Evolutionary conservation across 257 asterid genomes (phyloP), one percentile per base, ranked within the genome.

Genomic region (Anisodus acutangulus): DNA sequence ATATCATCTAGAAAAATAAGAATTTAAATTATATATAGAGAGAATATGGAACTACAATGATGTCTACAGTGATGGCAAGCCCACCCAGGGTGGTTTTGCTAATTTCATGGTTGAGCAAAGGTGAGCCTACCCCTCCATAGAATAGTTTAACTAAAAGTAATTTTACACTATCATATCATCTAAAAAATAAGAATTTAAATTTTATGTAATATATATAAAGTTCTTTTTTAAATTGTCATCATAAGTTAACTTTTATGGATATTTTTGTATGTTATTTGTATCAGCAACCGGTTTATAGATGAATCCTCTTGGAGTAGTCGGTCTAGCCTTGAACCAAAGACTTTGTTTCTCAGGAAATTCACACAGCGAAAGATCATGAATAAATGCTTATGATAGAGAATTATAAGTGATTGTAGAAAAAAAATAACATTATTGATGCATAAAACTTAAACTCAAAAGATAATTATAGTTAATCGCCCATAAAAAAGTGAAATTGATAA

Each of bases 61-160:
- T 83, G 95, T 94, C 17, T 94, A 94, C 71, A 89, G 94, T 17
- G 98, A 96, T 83, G 98, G 99, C 6, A 90, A 89, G 5, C 92
- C 99, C 17, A 93, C 98, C 31, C 98, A 96, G 74, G 99, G 99
- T 6, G 99, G 99, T 22, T 96, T 96, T 83, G 91, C 99, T 43
- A 76, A 79, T 8, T 91, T 92, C 49, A 96, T 94, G 97, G 98
- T 96, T 13, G 94, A 96, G 88, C 98, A 94, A 76, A 94, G 92
- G 99, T 93, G 90, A 91, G 92, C 43, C 6, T 37, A 31, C 3
- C 1, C 26, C 10, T 59, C 37, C 80, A 5, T 6, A n/a, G 3
- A 37, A 37, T 7, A 12, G 17, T 15, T 68, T 68, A 31, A 31
- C 13, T 45, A 31, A 31, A 31, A 31, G 35, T 31, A 31, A 31